Percentiles rank a stretch among this genome's conserved stretches.
These are phyloP conservation scores for Mucor plumbeus DNA, from an alignment of 371 early-diverging fungal species.

Conservation along the genomic window DNA sequence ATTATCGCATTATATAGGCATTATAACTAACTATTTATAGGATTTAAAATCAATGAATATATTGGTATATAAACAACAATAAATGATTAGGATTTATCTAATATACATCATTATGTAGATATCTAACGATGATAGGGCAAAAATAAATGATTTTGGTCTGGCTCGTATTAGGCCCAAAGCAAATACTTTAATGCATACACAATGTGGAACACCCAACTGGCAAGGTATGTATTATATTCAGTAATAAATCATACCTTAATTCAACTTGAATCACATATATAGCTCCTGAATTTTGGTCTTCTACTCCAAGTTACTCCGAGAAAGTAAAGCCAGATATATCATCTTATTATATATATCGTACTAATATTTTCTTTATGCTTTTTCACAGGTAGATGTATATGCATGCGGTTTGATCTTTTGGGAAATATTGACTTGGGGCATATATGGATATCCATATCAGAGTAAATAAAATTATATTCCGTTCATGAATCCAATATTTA, in stretches of 20 bases:
- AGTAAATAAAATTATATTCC: constrained; percentile 26
- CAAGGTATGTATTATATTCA: constrained; percentile 25
- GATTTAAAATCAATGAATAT: constrained; percentile 91
- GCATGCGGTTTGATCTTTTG: constrained; percentile 81
- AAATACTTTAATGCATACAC: constrained; percentile 72
- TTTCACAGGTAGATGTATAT: constrained; percentile 57
- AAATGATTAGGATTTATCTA: background rate
- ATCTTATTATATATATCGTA: background rate
- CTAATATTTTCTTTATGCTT: background rate
- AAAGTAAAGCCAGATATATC: constrained; percentile 54
- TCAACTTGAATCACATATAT: background rate
- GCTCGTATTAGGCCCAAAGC: constrained; percentile 75
- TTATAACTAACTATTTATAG: constrained; percentile 2
- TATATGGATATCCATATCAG: constrained; percentile 75
- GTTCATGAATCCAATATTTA: background rate
- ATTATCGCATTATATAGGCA: background rate
- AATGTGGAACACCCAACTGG: constrained; percentile 84
- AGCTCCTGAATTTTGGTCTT: constrained; percentile 80
- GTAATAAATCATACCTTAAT: background rate
- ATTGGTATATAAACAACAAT: constrained; percentile 43
- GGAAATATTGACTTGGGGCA: constrained; percentile 83
- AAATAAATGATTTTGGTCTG: constrained; percentile 84
- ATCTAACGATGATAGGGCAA: constrained; percentile 69
- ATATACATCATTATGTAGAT: constrained; percentile 39
- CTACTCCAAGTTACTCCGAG: constrained; percentile 76